Conservation (phyloP, 2,329 filamentous ascomycete species). For the Nothomitra cinnamomea region DNA sequence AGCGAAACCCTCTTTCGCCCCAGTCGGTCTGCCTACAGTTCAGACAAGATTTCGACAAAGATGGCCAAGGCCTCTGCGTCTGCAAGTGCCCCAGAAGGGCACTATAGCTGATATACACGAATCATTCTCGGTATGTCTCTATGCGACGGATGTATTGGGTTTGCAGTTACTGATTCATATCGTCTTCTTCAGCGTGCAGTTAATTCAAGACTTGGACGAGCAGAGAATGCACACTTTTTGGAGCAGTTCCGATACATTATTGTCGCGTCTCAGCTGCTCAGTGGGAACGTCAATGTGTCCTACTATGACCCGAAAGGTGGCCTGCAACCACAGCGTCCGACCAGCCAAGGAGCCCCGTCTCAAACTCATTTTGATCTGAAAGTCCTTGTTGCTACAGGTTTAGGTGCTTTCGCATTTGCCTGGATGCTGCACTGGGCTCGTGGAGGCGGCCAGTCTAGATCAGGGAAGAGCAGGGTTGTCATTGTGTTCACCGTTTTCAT, state of each 20-base stretch:
- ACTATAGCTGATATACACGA: constrained; percentile 25
- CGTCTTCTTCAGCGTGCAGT: constrained; percentile 39
- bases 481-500: constrained; percentile 32
- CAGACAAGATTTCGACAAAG: constrained; percentile 30
- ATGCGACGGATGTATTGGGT: neutral
- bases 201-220: constrained; percentile 53
- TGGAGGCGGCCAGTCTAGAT: constrained; percentile 30
- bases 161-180: constrained; percentile 3
- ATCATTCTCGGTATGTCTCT: constrained; percentile 27
- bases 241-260: constrained; percentile 90
- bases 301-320: constrained; percentile 18
- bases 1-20: constrained; percentile 12
- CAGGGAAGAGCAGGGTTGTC: constrained; percentile 37
- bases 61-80: constrained; percentile 19
- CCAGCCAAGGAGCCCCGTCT: constrained; percentile 9
- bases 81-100: constrained; percentile 14
- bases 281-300: constrained; percentile 42
- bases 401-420: constrained; percentile 41
- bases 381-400: constrained; percentile 48
- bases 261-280: constrained; percentile 77
- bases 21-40: constrained; percentile 30
- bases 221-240: constrained; percentile 70
- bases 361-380: constrained; percentile 36
- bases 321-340: constrained; percentile 5
- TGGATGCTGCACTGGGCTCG: constrained; percentile 58